Evolutionary conservation across 108 stramenopile genomes (phyloP).

Genomic region (Pinguiococcus pyrenoidosus): DNA sequence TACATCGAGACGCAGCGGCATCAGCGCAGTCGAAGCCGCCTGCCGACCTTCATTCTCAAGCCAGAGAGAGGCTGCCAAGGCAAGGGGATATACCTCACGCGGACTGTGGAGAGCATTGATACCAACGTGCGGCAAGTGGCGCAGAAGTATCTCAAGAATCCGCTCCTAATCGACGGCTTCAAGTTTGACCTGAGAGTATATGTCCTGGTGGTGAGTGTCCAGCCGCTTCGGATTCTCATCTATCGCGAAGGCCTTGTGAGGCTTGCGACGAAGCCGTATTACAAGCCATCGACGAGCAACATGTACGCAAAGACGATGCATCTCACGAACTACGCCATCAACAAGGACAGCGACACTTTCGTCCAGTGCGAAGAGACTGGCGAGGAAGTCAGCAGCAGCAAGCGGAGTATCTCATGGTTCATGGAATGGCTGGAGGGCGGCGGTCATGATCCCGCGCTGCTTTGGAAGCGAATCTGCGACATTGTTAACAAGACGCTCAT

Average conservation of each 20-base stretch:
- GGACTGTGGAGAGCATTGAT: not conserved
- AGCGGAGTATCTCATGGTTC: conserved; percentile 15
- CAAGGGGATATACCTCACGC: no score
- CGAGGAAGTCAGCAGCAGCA: no score
- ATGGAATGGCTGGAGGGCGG: not conserved
- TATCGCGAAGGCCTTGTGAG: conserved; percentile 4
- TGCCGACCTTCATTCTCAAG: not conserved
- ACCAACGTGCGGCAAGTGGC: no score
- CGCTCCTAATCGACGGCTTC: conserved; percentile 41
- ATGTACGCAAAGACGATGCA: conserved; percentile 6
- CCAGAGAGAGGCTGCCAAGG: no score
- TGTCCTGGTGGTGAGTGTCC: conserved; percentile 3
- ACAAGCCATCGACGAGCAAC: not conserved
- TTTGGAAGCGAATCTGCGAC: conserved; percentile 4
- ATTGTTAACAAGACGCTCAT: conserved; percentile 24
- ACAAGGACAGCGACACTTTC: not conserved
- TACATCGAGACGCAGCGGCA: no score
- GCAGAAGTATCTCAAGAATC: conserved; percentile 34
- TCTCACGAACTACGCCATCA: conserved; percentile 19
- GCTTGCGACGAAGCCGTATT: conserved; percentile 4
- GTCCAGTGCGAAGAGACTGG: not conserved
- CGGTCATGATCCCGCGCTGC: not conserved
- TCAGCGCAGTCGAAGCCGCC: not conserved
- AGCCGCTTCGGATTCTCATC: conserved; percentile 3
- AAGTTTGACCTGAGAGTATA: conserved; percentile 55